Evolutionary conservation across 352 stramenopile species (phyloP).

Genomic region (Peronosclerospora sorghi): DNA sequence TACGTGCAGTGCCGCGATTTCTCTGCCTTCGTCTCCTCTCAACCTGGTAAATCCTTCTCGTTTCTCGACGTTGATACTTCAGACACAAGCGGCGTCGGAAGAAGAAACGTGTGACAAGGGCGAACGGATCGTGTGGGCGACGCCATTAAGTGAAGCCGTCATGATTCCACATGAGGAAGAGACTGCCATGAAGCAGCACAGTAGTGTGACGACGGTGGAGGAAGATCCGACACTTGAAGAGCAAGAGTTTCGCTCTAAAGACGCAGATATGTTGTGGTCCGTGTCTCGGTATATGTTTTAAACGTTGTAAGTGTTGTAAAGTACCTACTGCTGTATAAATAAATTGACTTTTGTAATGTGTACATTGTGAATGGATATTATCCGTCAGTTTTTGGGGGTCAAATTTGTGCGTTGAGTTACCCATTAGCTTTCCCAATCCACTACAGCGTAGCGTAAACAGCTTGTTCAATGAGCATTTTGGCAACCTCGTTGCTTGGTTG

Average conservation of each 20-base stretch:
- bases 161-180: constrained; percentile 26
- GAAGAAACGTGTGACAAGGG: constrained; percentile 23
- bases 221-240: constrained; percentile 26
- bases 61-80: constrained; percentile 17
- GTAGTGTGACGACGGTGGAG: constrained; percentile 20
- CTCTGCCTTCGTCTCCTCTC: constrained; percentile 31
- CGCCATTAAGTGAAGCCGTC: constrained; percentile 18
- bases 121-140: constrained; percentile 24
- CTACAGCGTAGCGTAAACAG: constrained; percentile 42
- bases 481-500: constrained; percentile 62
- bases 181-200: constrained; percentile 12
- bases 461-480: constrained; percentile 51
- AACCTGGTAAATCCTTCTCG: constrained; percentile 19
- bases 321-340: no score
- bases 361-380: no score
- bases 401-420: no score
- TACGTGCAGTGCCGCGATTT: constrained; percentile 59
- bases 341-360: no score
- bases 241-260: constrained; percentile 43
- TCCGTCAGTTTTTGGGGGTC: no score
- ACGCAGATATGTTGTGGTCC: constrained; percentile 44
- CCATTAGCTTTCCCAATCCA: no score
- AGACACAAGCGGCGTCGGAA: constrained; percentile 20
- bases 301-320: no score
- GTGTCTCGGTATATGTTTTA: constrained; percentile 51